These are phyloP conservation scores for Solanum clarkiae DNA, from an alignment of 257 asterid genomes.

Conservation along the genomic window DNA sequence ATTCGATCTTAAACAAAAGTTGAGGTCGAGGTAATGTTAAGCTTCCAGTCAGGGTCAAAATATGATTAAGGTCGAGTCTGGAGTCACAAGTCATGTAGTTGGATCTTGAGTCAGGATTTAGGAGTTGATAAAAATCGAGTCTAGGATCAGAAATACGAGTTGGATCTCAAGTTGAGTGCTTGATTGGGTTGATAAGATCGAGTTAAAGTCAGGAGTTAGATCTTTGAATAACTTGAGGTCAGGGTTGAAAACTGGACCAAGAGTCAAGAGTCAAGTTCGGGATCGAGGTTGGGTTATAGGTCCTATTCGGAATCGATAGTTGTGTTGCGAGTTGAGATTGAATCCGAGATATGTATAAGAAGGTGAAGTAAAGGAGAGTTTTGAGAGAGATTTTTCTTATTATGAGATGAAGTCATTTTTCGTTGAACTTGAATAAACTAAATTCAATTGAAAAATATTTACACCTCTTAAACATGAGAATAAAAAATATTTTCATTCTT, in stretches of 20 bases:
- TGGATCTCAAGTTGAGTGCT: background rate
- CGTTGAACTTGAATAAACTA: background rate
- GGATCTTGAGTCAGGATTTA: accelerated
- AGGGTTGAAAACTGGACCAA: too few species aligned
- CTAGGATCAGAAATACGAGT: too few species aligned
- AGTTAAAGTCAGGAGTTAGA: background rate
- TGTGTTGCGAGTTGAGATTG: background rate
- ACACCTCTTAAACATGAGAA: background rate
- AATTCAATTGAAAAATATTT: background rate
- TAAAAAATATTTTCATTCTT: background rate
- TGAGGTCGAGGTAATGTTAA: too few species aligned
- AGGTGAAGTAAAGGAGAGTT: background rate
- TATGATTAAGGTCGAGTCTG: too few species aligned
- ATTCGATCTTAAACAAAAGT: too few species aligned
- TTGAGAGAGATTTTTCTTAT: background rate
- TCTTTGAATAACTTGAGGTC: background rate
- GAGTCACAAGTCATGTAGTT: background rate
- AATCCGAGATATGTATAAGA: background rate
- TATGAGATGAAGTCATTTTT: background rate
- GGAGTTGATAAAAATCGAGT: background rate
- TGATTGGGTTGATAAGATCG: background rate
- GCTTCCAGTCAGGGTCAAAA: background rate
- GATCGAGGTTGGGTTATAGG: background rate
- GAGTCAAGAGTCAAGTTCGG: too few species aligned
- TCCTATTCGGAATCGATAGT: background rate